Conservation (phyloP, 129 eudicot genomes). For the Helianthus tuberosus region DNA sequence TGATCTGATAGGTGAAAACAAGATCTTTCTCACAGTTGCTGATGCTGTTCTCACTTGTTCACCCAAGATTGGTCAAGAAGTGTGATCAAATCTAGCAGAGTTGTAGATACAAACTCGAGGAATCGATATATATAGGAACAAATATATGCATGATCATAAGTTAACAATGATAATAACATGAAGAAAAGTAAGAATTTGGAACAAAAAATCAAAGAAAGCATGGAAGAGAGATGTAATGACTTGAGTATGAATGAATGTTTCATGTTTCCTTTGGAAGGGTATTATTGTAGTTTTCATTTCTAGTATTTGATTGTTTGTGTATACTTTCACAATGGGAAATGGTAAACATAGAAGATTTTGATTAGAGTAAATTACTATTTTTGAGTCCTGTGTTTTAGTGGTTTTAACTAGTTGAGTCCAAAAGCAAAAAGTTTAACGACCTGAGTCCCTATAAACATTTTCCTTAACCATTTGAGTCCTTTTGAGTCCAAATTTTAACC, state of each 20-base stretch:
- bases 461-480: too few relatives aligned
- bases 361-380: too few relatives aligned
- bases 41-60: slow-evolving; percentile 64
- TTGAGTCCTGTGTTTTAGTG: too few relatives aligned
- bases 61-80: slow-evolving; percentile 49
- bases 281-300: neutral
- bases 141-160: slow-evolving; percentile 6
- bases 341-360: too few relatives aligned
- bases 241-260: slow-evolving; percentile 2
- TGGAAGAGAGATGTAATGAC: slow-evolving; percentile 7
- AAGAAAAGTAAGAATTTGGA: neutral
- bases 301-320: neutral
- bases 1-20: slow-evolving; percentile 59
- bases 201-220: neutral
- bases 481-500: too few relatives aligned
- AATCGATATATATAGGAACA: neutral
- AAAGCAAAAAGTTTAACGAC: too few relatives aligned
- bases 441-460: too few relatives aligned
- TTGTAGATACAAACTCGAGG: slow-evolving; percentile 27
- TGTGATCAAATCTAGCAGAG: slow-evolving; percentile 3
- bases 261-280: neutral
- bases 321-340: neutral
- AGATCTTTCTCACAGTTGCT: slow-evolving; percentile 65
- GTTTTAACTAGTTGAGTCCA: too few relatives aligned
- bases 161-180: slow-evolving; percentile 9